Percentiles rank a stretch among this genome's conserved stretches.
Conservation (phyloP, 768 basidiomycete genomes). For the Kwoniella heveanensis region DNA sequence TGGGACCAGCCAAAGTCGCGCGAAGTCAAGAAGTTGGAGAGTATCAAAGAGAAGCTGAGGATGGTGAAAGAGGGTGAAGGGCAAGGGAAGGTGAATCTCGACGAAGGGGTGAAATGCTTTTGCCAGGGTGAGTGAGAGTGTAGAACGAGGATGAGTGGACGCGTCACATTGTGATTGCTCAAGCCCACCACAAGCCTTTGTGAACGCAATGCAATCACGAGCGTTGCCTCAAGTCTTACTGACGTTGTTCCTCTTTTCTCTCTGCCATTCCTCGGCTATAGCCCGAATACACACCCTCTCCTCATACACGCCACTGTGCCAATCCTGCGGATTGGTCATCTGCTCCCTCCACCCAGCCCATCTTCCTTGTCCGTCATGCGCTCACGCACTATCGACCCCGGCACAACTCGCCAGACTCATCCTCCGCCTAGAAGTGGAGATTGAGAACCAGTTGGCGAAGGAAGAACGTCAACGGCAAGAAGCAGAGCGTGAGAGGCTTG, state of each 20-base stretch:
- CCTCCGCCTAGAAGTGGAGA: slow-evolving; percentile 40
- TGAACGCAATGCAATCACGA: no score
- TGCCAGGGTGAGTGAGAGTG: slow-evolving; percentile 49
- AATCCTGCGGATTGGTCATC: slow-evolving; percentile 54
- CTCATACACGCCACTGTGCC: slow-evolving; percentile 53
- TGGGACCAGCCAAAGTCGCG: slow-evolving; percentile 48
- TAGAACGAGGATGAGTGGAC: not conserved
- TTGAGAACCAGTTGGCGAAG: slow-evolving; percentile 38
- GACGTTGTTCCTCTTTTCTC: no score
- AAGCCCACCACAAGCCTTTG: no score
- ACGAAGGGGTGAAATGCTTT: slow-evolving; percentile 41
- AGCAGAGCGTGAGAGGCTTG: slow-evolving; percentile 34
- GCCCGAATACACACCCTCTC: slow-evolving; percentile 55
- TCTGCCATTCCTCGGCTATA: slow-evolving; percentile 9
- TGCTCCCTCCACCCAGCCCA: slow-evolving; percentile 54
- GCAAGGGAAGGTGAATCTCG: slow-evolving; percentile 32
- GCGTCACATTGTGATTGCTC: no score
- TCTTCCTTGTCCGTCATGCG: slow-evolving; percentile 56
- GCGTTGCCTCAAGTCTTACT: no score
- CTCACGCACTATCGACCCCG: slow-evolving; percentile 33
- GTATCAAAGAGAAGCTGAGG: slow-evolving; percentile 36
- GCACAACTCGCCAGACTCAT: slow-evolving; percentile 44
- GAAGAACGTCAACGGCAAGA: slow-evolving; percentile 39
- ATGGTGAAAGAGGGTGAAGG: slow-evolving; percentile 34
- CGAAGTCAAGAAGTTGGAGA: slow-evolving; percentile 46